These are phyloP conservation scores for Hypoxylon sp. DNA, from an alignment of 2,329 filamentous ascomycete species.

Conservation along the genomic window DNA sequence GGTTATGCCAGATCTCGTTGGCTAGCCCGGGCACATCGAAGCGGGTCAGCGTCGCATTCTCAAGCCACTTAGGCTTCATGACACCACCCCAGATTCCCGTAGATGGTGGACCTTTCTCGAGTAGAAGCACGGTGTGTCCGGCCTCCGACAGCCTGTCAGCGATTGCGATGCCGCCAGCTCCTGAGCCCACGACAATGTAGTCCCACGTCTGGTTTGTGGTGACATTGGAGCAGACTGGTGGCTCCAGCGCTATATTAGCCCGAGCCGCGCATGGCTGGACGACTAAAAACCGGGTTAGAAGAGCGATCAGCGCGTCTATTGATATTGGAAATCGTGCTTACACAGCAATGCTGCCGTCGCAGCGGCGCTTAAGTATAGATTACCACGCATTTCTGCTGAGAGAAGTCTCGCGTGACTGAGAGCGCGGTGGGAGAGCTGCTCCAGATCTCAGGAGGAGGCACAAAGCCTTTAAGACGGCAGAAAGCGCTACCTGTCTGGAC, in stretches of 20 bases:
- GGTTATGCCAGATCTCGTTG: slow-evolving; percentile 76
- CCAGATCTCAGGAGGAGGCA: slow-evolving; percentile 12
- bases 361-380: slow-evolving; percentile 38
- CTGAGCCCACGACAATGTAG: slow-evolving; percentile 72
- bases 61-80: slow-evolving; percentile 72
- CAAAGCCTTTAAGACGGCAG: slow-evolving; percentile 28
- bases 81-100: slow-evolving; percentile 73
- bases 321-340: slow-evolving; percentile 27
- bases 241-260: slow-evolving; percentile 45
- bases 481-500: not conserved
- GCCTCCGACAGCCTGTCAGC: slow-evolving; percentile 73
- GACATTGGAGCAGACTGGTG: slow-evolving; percentile 48
- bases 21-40: slow-evolving; percentile 79
- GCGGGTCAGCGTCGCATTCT: slow-evolving; percentile 72
- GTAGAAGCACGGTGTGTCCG: slow-evolving; percentile 73
- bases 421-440: not conserved
- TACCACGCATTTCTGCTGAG: slow-evolving; percentile 34
- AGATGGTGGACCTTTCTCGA: slow-evolving; percentile 71
- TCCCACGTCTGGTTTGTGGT: slow-evolving; percentile 61
- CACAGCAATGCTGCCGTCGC: slow-evolving; percentile 36
- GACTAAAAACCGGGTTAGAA: slow-evolving; percentile 39
- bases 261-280: slow-evolving; percentile 43
- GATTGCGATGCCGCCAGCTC: slow-evolving; percentile 70
- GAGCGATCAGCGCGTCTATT: not conserved
- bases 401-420: slow-evolving; percentile 28